Percentiles rank a stretch among this genome's conserved stretches.
These are phyloP conservation scores for Coccomyxa sp. DNA, from an alignment of 139 green algal genomes.

Conservation along the genomic window DNA sequence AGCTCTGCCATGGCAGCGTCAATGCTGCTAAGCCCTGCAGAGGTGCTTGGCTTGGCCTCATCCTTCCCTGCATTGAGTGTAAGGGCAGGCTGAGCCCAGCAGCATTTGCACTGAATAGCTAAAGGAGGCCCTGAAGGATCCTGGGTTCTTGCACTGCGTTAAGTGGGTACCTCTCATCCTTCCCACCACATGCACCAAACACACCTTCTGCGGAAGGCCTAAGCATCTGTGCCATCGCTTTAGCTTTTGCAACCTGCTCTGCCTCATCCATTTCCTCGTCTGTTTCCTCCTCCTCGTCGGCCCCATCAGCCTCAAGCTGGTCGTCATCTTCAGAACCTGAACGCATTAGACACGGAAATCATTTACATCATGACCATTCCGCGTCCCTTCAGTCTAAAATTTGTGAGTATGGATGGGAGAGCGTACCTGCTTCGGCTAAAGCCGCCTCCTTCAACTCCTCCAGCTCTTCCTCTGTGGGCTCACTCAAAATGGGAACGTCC, in stretches of 20 bases:
- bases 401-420: neutral
- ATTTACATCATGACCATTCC: no score
- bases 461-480: conserved; percentile 12
- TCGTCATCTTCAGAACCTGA: neutral
- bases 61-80: neutral
- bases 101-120: neutral
- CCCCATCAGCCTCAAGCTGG: neutral
- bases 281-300: conserved; percentile 1
- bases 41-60: neutral
- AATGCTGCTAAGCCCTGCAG: conserved; percentile 14
- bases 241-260: conserved; percentile 24
- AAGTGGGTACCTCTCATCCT: no score
- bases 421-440: neutral
- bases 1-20: conserved; percentile 74
- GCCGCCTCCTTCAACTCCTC: conserved; percentile 63
- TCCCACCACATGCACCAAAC: neutral
- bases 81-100: neutral
- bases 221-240: conserved; percentile 10
- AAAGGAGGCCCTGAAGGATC: neutral
- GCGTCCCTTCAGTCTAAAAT: neutral
- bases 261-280: conserved; percentile 26
- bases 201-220: neutral
- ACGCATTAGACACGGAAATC: neutral
- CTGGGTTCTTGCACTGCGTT: no score
- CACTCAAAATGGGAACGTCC: conserved; percentile 21